Percentiles rank a stretch among this genome's conserved stretches.
Evolutionary conservation across 495 filamentous ascomycete species (phyloP).

Genomic region (Aspergillus bertholletiae): DNA sequence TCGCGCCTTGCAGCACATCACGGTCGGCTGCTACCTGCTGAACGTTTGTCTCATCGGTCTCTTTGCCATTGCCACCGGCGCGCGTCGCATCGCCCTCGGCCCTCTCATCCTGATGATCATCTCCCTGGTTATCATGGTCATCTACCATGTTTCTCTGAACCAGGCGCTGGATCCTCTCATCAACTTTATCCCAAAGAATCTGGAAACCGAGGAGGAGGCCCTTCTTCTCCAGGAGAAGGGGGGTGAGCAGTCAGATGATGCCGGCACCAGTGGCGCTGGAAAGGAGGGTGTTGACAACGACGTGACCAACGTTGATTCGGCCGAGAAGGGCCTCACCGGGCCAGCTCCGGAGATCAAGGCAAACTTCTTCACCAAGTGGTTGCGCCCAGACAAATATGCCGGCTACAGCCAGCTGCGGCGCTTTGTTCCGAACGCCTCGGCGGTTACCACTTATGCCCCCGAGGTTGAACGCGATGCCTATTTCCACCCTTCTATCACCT

Average conservation of each 20-base stretch:
- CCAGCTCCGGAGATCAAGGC: conserved; percentile 40
- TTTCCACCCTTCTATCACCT: conserved; percentile 66
- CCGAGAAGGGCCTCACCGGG: conserved; percentile 32
- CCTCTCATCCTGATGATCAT: conserved; percentile 81
- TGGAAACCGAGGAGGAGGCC: conserved; percentile 62
- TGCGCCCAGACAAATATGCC: conserved; percentile 73
- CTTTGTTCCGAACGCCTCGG: conserved; percentile 59
- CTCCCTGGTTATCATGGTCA: conserved; percentile 72
- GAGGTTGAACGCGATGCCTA: conserved; percentile 69
- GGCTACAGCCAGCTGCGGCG: conserved; percentile 70
- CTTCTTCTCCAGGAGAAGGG: conserved; percentile 45
- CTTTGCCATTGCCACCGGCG: conserved; percentile 66
- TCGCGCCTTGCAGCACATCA: conserved; percentile 85
- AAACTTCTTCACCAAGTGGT: conserved; percentile 63
- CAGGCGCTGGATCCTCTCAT: conserved; percentile 74
- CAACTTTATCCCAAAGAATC: conserved; percentile 71
- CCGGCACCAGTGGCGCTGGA: conserved; percentile 17
- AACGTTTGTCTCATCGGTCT: conserved; percentile 88
- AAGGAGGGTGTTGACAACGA: conserved; percentile 26
- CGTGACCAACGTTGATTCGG: conserved; percentile 29
- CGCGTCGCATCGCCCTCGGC: conserved; percentile 57
- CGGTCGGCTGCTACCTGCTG: conserved; percentile 81
- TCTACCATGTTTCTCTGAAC: conserved; percentile 84
- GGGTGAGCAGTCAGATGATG: conserved; percentile 27
- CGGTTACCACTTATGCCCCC: conserved; percentile 49